phyloP scores from a whole-genome alignment of 2,329 filamentous ascomycete genomes.

The Scortechinia acanthostroma region DNA sequence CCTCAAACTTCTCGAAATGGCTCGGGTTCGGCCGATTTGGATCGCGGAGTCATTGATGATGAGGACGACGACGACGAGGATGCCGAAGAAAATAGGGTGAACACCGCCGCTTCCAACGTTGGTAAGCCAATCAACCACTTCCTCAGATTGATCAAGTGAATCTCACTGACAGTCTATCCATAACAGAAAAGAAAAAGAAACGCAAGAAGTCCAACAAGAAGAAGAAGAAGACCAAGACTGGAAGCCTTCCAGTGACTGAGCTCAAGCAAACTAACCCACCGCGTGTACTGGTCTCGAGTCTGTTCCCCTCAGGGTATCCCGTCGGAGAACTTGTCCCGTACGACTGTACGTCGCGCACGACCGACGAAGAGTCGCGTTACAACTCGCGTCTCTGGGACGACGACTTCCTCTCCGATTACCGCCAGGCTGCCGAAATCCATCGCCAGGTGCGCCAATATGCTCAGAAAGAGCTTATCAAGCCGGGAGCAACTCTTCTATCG shows the following conservation, averaged over 20 bases:
- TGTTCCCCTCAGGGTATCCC: constrained; percentile 18
- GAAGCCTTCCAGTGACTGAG: too few relatives aligned
- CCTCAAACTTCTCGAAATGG: constrained; percentile 26
- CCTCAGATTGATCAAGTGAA: too few relatives aligned
- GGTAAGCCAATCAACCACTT: constrained; percentile 6
- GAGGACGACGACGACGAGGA: constrained; percentile 14
- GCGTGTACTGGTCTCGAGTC: constrained; percentile 16
- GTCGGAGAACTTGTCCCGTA: constrained; percentile 17
- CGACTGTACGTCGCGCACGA: constrained; percentile 10
- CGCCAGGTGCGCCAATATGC: constrained; percentile 42
- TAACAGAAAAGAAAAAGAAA: constrained; percentile 2
- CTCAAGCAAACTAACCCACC: constrained; percentile 20
- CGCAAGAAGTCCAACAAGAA: constrained; percentile 11
- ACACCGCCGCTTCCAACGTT: constrained; percentile 11
- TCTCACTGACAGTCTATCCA: too few relatives aligned
- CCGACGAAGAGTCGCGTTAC: constrained; percentile 13
- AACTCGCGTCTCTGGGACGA: constrained; percentile 17
- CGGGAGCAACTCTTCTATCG: constrained; percentile 35
- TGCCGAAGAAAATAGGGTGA: constrained; percentile 8
- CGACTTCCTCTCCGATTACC: constrained; percentile 41
- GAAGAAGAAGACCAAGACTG: constrained; percentile 6
- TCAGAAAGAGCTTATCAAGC: constrained; percentile 36
- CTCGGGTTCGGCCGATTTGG: too few relatives aligned
- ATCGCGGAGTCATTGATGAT: constrained; percentile 31
- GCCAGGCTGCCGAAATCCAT: constrained; percentile 46